Base-by-base conservation (phyloP, 2,329 filamentous ascomycete species). In the Nigrospora osmanthi region DNA sequence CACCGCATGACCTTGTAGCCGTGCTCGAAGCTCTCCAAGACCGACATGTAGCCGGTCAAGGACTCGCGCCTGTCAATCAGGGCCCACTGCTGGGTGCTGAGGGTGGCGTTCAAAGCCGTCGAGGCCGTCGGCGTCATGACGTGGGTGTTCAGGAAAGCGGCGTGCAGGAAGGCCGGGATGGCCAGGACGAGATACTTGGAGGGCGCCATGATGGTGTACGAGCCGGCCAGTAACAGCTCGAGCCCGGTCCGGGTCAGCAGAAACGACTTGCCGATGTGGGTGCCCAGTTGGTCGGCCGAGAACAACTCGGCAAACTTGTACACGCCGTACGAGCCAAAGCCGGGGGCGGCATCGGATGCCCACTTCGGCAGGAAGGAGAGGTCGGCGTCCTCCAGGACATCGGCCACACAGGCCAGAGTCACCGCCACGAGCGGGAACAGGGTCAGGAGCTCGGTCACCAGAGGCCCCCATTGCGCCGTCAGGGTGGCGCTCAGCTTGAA, bases 1-100 rank as follows among this genome's bases (percentile, higher is more conserved):
- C 89, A 96, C 48, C 93, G 81, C 74, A 98, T 79, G 14, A 90
- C 80, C 2, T 89, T 79, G 65, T 87, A 96, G 1, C 82, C 78
- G 35, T 80, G 72, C 6, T 82, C 66, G 9, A 74, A 60, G 59
- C 82, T 93, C 53, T 98, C 87, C 23, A 96, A 62, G 1, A 98
- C 87, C 0, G 91, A 95, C 37, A 98, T 73, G 59, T 98, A 97
- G 7, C 93, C 93, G 0, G 93, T 97, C 40, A 85, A 65, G 0
- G 89, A 95, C 64, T 97, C 93, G 52, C 79, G 75, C 11, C 93
- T 82, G 40, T 89, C 90, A 38, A 97, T 62, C 2, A 97, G 67
- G 1, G 79, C 76, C 76, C 84, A 97, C 14, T 84, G 80, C 33
- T 85, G 73, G 1, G 71, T 64, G 16, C 70, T 65, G 37, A 97